Evolutionary conservation across 495 filamentous ascomycete species (phyloP).

Genomic region (Daldinia concentrica): DNA sequence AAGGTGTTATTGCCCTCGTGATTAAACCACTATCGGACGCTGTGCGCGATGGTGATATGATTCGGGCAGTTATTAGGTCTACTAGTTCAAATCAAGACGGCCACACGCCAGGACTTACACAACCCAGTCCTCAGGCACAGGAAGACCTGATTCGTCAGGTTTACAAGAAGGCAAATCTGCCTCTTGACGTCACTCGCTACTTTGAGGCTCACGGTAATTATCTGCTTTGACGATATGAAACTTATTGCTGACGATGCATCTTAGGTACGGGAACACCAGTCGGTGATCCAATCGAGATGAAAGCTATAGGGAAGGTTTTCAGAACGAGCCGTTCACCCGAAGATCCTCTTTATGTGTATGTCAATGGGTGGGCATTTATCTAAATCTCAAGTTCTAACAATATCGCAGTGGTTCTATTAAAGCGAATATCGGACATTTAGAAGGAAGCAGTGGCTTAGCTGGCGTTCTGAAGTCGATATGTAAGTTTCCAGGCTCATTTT

Average conservation of each 20-base stretch:
- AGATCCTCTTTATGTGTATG: conserved; percentile 55
- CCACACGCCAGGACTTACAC: conserved; percentile 59
- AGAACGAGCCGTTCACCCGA: conserved; percentile 34
- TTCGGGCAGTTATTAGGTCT: conserved; percentile 67
- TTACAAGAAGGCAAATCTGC: conserved; percentile 58
- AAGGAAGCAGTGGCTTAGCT: conserved; percentile 61
- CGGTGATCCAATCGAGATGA: conserved; percentile 65
- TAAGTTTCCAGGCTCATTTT: conserved; percentile 49
- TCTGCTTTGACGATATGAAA: not conserved
- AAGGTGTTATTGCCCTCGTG: conserved; percentile 62
- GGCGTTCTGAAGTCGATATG: conserved; percentile 62
- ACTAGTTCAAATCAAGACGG: conserved; percentile 65
- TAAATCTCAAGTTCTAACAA: not conserved
- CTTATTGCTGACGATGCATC: not conserved
- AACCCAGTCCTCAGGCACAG: conserved; percentile 62
- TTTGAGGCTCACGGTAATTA: conserved; percentile 55
- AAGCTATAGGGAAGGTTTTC: conserved; percentile 57
- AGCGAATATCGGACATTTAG: conserved; percentile 64
- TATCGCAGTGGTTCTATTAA: conserved; percentile 60
- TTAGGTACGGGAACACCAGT: conserved; percentile 62
- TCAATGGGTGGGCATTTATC: not conserved
- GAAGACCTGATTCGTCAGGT: conserved; percentile 57
- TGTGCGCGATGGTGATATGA: conserved; percentile 57
- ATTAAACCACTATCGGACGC: conserved; percentile 65
- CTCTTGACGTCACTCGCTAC: conserved; percentile 55